Percentiles rank a stretch among this genome's conserved stretches.
These are phyloP conservation scores for Mucor ambiguus DNA, from an alignment of 371 early-diverging fungal species.

Conservation along the genomic window DNA sequence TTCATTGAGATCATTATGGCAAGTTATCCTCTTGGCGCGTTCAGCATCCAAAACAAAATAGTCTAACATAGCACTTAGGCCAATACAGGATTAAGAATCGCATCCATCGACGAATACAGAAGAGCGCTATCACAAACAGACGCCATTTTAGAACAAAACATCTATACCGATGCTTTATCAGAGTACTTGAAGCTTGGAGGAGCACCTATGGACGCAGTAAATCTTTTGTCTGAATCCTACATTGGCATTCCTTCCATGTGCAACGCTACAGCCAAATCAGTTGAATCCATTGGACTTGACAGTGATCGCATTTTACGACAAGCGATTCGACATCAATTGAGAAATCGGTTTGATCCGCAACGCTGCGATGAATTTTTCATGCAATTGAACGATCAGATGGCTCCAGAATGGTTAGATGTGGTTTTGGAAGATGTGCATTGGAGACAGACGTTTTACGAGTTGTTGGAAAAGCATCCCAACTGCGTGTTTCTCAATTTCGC, in stretches of 20 bases:
- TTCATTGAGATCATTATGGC: not conserved
- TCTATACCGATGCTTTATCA: slow-evolving; percentile 44
- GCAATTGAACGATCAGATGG: slow-evolving; percentile 13
- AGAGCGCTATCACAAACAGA: slow-evolving; percentile 39
- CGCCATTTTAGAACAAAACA: slow-evolving; percentile 66
- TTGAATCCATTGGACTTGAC: slow-evolving; percentile 47
- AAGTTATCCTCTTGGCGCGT: not conserved
- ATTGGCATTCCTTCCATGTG: slow-evolving; percentile 71
- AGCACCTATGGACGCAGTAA: slow-evolving; percentile 65
- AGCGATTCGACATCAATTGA: slow-evolving; percentile 56
- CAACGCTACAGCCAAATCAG: slow-evolving; percentile 55
- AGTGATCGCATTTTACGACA: slow-evolving; percentile 51
- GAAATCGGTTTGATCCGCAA: slow-evolving; percentile 60
- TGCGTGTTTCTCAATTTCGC: slow-evolving; percentile 63
- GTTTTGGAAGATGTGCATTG: slow-evolving; percentile 62
- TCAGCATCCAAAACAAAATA: not conserved
- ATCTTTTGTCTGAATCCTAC: slow-evolving; percentile 62
- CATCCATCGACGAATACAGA: slow-evolving; percentile 26
- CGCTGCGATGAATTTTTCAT: slow-evolving; percentile 56
- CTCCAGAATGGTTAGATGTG: slow-evolving; percentile 52
- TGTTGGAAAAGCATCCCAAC: slow-evolving; percentile 62
- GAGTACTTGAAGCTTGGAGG: slow-evolving; percentile 63
- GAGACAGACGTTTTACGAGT: slow-evolving; percentile 66
- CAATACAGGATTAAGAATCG: slow-evolving; percentile 15
- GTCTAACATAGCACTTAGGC: not conserved